phyloP scores from a whole-genome alignment of 2,329 filamentous ascomycete genomes.

The Coleophoma cylindrospora region DNA sequence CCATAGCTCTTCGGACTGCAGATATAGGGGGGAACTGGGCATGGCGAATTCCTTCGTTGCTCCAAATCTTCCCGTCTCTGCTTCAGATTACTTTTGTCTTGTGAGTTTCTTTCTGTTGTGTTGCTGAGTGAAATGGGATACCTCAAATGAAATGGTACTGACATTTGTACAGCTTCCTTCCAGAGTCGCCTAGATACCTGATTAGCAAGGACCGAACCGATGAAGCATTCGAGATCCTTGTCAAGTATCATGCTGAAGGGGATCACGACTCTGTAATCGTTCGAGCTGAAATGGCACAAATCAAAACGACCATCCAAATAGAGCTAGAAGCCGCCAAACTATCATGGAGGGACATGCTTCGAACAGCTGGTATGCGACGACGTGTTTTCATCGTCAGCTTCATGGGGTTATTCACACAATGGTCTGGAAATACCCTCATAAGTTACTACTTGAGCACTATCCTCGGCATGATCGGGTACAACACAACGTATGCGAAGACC shows the following conservation, averaged over 20 bases:
- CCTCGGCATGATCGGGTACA: conserved; percentile 40
- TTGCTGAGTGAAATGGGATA: too few species aligned
- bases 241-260: conserved; percentile 46
- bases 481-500: conserved; percentile 34
- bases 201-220: conserved; percentile 52
- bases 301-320: conserved; percentile 48
- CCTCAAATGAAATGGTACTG: too few species aligned
- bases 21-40: conserved; percentile 33
- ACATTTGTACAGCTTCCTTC: conserved; percentile 31
- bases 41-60: conserved; percentile 35
- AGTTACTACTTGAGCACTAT: conserved; percentile 44
- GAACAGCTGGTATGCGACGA: conserved; percentile 42
- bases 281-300: conserved; percentile 55
- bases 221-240: conserved; percentile 50
- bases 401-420: conserved; percentile 49
- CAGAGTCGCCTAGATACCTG: conserved; percentile 52
- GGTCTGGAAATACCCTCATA: conserved; percentile 41
- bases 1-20: conserved; percentile 38
- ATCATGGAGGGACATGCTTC: conserved; percentile 48
- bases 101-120: conserved; percentile 6
- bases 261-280: conserved; percentile 45
- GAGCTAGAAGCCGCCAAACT: conserved; percentile 48
- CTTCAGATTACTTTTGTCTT: conserved; percentile 18
- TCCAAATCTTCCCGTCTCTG: conserved; percentile 29
- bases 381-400: conserved; percentile 42